These are phyloP conservation scores for Neurospora sp. DNA, from an alignment of 495 filamentous ascomycete species.

Conservation along the genomic window DNA sequence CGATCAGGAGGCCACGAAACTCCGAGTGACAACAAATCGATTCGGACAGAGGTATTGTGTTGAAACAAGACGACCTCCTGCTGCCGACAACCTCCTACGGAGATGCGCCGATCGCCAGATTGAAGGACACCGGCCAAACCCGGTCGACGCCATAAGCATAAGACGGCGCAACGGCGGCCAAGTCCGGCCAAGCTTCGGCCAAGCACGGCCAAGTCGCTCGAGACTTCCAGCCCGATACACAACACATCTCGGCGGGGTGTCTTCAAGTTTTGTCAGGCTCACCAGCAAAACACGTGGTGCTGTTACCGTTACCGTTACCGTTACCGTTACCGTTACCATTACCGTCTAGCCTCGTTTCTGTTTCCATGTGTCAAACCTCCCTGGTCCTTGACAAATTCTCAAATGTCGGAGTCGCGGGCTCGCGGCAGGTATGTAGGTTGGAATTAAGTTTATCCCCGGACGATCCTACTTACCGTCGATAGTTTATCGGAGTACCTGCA, in stretches of 20 bases:
- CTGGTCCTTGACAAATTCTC: neutral
- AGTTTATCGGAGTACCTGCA: neutral
- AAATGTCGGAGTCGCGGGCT: neutral
- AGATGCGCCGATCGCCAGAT: neutral
- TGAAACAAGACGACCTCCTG: neutral
- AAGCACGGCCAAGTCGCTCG: neutral
- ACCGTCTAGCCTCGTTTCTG: neutral
- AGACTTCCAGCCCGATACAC: neutral
- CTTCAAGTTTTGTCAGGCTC: neutral
- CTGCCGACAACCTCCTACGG: neutral
- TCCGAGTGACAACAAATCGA: neutral
- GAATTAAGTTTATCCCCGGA: neutral
- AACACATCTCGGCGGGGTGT: neutral
- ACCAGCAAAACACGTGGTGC: neutral
- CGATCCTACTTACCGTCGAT: neutral
- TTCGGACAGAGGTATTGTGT: neutral
- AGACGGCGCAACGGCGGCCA: neutral
- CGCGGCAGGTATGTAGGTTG: neutral
- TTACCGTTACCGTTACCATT: neutral
- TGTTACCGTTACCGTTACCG: neutral
- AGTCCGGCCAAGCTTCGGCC: neutral
- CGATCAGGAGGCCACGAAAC: neutral
- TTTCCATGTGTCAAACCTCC: neutral
- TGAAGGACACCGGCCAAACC: neutral
- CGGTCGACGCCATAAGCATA: neutral